These are phyloP conservation scores for Orbilia javanica DNA, from an alignment of 2,329 filamentous ascomycete genomes.

Conservation along the genomic window DNA sequence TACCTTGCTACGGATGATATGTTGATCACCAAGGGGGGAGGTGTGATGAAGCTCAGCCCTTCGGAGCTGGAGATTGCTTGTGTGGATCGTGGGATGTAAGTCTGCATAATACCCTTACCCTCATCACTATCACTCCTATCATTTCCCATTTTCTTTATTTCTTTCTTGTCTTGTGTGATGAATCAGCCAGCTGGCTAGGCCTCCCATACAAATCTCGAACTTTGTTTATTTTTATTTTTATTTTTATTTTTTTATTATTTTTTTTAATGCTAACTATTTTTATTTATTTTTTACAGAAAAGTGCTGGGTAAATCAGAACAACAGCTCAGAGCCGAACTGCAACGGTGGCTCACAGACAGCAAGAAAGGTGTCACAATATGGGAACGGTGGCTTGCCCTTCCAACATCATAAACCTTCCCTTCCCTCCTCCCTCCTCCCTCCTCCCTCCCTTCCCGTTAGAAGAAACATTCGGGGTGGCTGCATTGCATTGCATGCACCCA, in stretches of 20 bases:
- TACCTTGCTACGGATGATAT: slow-evolving; percentile 79
- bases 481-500: not conserved
- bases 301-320: slow-evolving; percentile 26
- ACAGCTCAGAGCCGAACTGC: slow-evolving; percentile 33
- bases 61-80: slow-evolving; percentile 78
- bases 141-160: not conserved
- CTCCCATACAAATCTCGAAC: too few relatives aligned
- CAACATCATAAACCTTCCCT: slow-evolving; percentile 9
- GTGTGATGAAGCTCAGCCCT: slow-evolving; percentile 71
- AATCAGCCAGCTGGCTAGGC: not conserved
- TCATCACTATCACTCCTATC: not conserved
- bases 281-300: slow-evolving; percentile 2
- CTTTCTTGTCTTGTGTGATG: too few relatives aligned
- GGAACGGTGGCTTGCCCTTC: slow-evolving; percentile 44
- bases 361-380: slow-evolving; percentile 51
- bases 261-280: not conserved
- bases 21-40: slow-evolving; percentile 75
- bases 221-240: too few relatives aligned
- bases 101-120: too few relatives aligned
- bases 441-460: not conserved
- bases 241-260: too few relatives aligned
- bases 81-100: slow-evolving; percentile 75
- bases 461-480: not conserved
- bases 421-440: not conserved
- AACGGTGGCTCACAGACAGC: slow-evolving; percentile 48